Conservation (phyloP, 1,284 basidiomycete genomes). For the Naganishia cerealis region DNA sequence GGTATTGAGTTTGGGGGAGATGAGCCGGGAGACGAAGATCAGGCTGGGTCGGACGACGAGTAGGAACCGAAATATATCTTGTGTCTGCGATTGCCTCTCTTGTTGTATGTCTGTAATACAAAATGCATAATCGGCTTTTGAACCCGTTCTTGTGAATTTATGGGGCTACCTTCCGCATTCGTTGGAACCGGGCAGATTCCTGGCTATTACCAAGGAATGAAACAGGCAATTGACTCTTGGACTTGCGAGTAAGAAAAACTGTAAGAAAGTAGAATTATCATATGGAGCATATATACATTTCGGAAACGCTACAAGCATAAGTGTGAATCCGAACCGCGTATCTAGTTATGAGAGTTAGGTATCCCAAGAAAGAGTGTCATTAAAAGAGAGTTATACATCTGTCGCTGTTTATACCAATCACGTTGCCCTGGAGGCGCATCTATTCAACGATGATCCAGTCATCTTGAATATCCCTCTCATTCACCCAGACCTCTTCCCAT, state of each 20-base stretch:
- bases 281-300: constrained; percentile 22
- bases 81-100: not conserved
- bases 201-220: too few relatives aligned
- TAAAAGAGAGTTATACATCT: constrained; percentile 8
- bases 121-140: not conserved
- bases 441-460: constrained; percentile 35
- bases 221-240: too few relatives aligned
- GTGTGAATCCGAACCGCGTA: constrained; percentile 3
- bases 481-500: constrained; percentile 36
- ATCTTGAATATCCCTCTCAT: constrained; percentile 33
- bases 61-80: not conserved
- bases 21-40: constrained; percentile 11
- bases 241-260: too few relatives aligned
- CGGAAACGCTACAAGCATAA: constrained; percentile 5
- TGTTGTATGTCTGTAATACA: not conserved
- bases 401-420: not conserved
- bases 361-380: constrained; percentile 25
- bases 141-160: too few relatives aligned
- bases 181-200: too few relatives aligned
- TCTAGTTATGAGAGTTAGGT: not conserved
- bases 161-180: too few relatives aligned
- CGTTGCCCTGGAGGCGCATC: not conserved
- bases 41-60: not conserved
- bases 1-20: constrained; percentile 32
- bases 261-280: constrained; percentile 1